phyloP scores from a whole-genome alignment of 2,329 filamentous ascomycete species.

The Westerdykella aurantiaca region DNA sequence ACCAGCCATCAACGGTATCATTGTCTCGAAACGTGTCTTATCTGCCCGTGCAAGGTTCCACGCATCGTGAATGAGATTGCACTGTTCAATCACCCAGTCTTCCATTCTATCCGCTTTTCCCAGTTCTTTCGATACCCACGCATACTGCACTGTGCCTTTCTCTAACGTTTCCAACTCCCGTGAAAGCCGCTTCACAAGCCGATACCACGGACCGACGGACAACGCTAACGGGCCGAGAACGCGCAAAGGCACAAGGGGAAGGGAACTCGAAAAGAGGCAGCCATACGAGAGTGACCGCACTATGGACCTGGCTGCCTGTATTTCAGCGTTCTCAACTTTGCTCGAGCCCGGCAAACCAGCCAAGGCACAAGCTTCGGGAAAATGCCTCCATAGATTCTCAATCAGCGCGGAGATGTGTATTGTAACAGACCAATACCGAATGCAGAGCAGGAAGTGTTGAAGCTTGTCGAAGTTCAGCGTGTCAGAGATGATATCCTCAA shows the following conservation, averaged over 20 bases:
- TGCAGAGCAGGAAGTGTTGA: constrained; percentile 18
- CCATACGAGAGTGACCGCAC: constrained; percentile 21
- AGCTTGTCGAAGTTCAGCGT: constrained; percentile 19
- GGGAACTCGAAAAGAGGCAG: constrained; percentile 11
- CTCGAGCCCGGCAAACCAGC: constrained; percentile 16
- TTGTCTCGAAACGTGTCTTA: constrained; percentile 16
- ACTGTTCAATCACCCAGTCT: constrained; percentile 14
- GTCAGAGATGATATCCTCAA: constrained; percentile 17
- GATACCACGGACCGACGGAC: constrained; percentile 20
- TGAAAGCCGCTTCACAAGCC: background rate
- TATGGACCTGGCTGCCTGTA: constrained; percentile 15
- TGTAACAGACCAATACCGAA: constrained; percentile 24
- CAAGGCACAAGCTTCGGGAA: constrained; percentile 11
- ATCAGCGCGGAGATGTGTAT: constrained; percentile 19
- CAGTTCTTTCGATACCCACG: background rate
- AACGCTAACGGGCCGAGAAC: constrained; percentile 25
- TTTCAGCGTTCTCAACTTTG: constrained; percentile 12
- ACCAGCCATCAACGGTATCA: constrained; percentile 21
- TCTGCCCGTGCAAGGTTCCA: constrained; percentile 20
- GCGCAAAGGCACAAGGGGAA: constrained; percentile 24
- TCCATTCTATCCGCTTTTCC: constrained; percentile 19
- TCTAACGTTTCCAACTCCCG: background rate
- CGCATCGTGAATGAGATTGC: constrained; percentile 17
- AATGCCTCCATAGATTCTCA: constrained; percentile 20
- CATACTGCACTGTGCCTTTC: background rate